These are phyloP conservation scores for Aspergillus pseudotamarii DNA, from an alignment of 2,329 filamentous ascomycete genomes.

Conservation along the genomic window DNA sequence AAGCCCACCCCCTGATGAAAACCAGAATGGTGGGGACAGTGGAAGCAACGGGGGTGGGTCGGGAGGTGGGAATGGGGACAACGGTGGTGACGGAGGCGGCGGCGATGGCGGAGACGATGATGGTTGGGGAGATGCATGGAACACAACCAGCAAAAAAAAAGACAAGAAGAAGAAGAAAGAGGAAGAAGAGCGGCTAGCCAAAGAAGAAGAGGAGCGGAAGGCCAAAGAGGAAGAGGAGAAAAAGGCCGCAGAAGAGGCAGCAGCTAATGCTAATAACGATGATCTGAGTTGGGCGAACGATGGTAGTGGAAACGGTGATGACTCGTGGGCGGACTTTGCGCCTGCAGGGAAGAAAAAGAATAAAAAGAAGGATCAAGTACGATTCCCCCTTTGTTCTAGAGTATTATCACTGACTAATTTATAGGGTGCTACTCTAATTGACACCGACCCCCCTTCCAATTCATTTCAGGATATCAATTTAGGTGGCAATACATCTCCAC, in stretches of 20 bases:
- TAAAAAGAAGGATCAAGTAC: constrained; percentile 60
- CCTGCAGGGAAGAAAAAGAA: constrained; percentile 58
- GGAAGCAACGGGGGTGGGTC: constrained; percentile 28
- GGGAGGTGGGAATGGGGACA: constrained; percentile 36
- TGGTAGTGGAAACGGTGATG: constrained; percentile 48
- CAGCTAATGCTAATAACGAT: constrained; percentile 30
- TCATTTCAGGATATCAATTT: constrained; percentile 72
- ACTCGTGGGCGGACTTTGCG: constrained; percentile 56
- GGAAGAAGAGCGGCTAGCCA: constrained; percentile 28
- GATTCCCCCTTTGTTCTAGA: constrained; percentile 3
- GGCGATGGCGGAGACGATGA: constrained; percentile 36
- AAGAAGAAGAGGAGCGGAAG: constrained; percentile 30
- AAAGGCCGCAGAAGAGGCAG: constrained; percentile 31
- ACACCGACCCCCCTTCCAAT: constrained; percentile 46
- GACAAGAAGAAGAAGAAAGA: constrained; percentile 40
- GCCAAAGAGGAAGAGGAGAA: constrained; percentile 32
- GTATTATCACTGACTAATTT: constrained; percentile 1
- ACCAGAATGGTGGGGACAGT: constrained; percentile 23
- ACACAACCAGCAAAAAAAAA: constrained; percentile 35
- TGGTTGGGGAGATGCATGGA: constrained; percentile 46
- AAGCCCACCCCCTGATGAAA: constrained; percentile 13
- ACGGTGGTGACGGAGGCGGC: constrained; percentile 39
- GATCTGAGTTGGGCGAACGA: constrained; percentile 52
- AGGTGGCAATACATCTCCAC: constrained; percentile 60
- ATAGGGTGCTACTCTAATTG: constrained; percentile 34